These are phyloP conservation scores for Penicillium concentricum DNA, from an alignment of 2,329 filamentous ascomycete species.

Conservation along the genomic window DNA sequence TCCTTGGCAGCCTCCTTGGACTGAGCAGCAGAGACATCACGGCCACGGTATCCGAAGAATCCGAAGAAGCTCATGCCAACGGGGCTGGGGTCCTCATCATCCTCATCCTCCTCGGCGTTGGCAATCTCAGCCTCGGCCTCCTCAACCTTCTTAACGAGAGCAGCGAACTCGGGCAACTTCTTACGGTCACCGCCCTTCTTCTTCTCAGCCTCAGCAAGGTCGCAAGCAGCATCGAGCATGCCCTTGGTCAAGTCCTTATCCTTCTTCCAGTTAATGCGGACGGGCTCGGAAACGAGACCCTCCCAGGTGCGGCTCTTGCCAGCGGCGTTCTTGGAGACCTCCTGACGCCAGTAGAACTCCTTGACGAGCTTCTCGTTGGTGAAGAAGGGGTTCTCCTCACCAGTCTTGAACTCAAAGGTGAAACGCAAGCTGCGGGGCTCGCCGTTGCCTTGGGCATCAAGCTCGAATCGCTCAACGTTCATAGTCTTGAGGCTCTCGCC, in stretches of 20 bases:
- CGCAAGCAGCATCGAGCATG: constrained; percentile 69
- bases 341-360: constrained; percentile 81
- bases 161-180: constrained; percentile 52
- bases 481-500: constrained; percentile 66
- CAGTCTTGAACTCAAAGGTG: constrained; percentile 68
- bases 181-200: constrained; percentile 50
- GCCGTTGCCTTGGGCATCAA: constrained; percentile 58
- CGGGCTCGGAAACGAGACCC: constrained; percentile 83
- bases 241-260: constrained; percentile 82
- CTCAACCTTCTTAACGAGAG: constrained; percentile 52
- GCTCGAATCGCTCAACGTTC: constrained; percentile 76
- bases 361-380: constrained; percentile 77
- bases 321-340: constrained; percentile 43
- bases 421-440: constrained; percentile 79
- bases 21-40: constrained; percentile 71
- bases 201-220: constrained; percentile 65
- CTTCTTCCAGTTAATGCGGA: constrained; percentile 83
- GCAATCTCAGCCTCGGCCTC: constrained; percentile 21
- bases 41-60: constrained; percentile 78
- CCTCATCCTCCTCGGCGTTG: constrained; percentile 34
- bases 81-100: constrained; percentile 48
- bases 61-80: constrained; percentile 78
- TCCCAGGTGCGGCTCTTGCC: constrained; percentile 60
- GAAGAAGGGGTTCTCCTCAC: constrained; percentile 74
- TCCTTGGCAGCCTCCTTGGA: constrained; percentile 61